Conservation (phyloP, 768 basidiomycete genomes). For the Vishniacozyma victoriae region DNA sequence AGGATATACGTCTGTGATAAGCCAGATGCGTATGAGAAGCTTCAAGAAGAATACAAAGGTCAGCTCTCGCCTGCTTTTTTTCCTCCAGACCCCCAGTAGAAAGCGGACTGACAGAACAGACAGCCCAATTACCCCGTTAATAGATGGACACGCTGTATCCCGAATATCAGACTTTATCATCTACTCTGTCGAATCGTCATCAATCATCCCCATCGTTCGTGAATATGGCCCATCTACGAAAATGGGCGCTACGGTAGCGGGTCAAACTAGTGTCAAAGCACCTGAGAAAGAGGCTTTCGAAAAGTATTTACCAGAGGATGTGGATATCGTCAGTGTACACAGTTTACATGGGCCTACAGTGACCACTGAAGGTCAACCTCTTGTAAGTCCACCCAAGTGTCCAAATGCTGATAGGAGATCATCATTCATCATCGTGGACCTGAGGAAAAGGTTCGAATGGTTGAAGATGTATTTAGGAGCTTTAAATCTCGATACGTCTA, state of each 20-base stretch:
- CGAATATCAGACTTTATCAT: slow-evolving; percentile 87
- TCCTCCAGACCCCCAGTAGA: not conserved
- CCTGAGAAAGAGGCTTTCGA: slow-evolving; percentile 86
- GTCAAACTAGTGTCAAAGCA: slow-evolving; percentile 94
- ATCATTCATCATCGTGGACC: slow-evolving; percentile 80
- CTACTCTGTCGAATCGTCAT: slow-evolving; percentile 91
- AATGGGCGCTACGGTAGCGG: slow-evolving; percentile 81
- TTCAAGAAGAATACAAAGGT: slow-evolving; percentile 63
- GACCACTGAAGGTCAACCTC: slow-evolving; percentile 76
- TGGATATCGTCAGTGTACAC: slow-evolving; percentile 85
- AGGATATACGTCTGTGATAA: slow-evolving; percentile 89
- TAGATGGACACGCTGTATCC: slow-evolving; percentile 81
- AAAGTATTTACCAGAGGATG: slow-evolving; percentile 73
- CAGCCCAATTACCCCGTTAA: slow-evolving; percentile 59
- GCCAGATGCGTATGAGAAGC: slow-evolving; percentile 63
- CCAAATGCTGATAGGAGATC: slow-evolving; percentile 54
- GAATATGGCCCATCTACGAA: slow-evolving; percentile 96
- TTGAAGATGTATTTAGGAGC: slow-evolving; percentile 73
- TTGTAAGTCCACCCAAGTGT: slow-evolving; percentile 55
- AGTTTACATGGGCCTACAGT: slow-evolving; percentile 91
- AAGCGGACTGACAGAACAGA: slow-evolving; percentile 49
- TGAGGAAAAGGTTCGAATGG: slow-evolving; percentile 63
- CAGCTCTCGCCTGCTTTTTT: slow-evolving; percentile 3
- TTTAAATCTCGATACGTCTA: slow-evolving; percentile 83
- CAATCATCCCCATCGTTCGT: slow-evolving; percentile 71